Base-by-base conservation (phyloP, 768 basidiomycete species). In the Boletus insuetus region DNA sequence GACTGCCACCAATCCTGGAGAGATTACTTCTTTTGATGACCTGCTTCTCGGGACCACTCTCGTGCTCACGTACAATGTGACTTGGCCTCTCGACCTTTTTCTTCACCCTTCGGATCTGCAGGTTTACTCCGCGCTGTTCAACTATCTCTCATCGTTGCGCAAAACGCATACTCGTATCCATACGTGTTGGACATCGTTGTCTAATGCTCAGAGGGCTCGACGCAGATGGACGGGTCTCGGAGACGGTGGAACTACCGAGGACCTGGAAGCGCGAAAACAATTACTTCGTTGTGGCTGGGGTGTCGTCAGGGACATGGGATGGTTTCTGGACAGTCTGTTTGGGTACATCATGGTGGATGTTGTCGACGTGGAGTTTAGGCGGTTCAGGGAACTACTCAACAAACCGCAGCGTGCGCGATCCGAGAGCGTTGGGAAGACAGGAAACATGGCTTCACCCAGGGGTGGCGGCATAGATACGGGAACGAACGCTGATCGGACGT, bases 301-400 rank as follows among this genome's bases (percentile, higher is more conserved):
- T 2, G 81, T 88, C 31, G 87, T 94, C 9, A 75, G 91, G 64
- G 84, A 89, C 64, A 94, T 95, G 93, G 82, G 85, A 40, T 95
- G 92, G 91, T 95, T 94, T 66, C 75, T 96, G 54, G 92, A 94
- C 67, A 85, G 84, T 26, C 65, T 97, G 3, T 73, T 91, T 51
- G 85, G 84, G 11, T 95, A 97, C 69, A 82, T 92, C 56, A 91
- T 92, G 90, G 88, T 82, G 64, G 94, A 96, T 58, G 93, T 96
- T 10, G 79, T 94, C 34, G 93, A 94, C 56, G 81, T 85, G 16
- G 93, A 96, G 66, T 94, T 89, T 64, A 73, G 81, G 53, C 79
- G 81, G 59, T 72, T 96, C 60, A 89, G 87, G 66, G 81, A 78
- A 37, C 70, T 84, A 29, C 72, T 93, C 41, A 67, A 64, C 51